phyloP scores from a whole-genome alignment of 1,139 yeast species.

The Torulaspora pretoriensis region DNA sequence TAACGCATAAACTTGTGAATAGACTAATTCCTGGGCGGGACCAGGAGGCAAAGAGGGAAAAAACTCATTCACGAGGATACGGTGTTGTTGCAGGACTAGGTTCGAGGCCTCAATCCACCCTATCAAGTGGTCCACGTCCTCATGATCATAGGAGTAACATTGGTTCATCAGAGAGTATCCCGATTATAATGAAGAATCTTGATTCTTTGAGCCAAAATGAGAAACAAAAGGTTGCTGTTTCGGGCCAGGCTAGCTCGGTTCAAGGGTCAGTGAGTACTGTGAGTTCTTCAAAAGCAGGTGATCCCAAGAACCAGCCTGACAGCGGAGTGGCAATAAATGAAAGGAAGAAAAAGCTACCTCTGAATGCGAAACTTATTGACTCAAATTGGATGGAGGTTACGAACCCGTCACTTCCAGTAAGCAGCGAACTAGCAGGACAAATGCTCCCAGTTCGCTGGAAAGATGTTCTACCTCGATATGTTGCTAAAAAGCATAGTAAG shows the following conservation, averaged over 20 bases:
- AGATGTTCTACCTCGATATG: constrained; percentile 72
- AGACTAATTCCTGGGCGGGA: constrained; percentile 23
- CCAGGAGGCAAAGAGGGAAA: constrained; percentile 1
- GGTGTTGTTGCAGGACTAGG: not conserved
- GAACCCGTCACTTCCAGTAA: constrained; percentile 63
- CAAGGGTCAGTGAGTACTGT: constrained; percentile 10
- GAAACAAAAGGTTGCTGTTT: not conserved
- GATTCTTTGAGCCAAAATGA: constrained; percentile 7
- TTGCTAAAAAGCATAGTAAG: constrained; percentile 65
- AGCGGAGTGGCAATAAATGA: constrained; percentile 12
- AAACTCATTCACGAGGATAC: not conserved
- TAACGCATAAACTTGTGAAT: constrained; percentile 25
- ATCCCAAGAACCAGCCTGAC: constrained; percentile 4
- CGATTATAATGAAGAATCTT: constrained; percentile 18
- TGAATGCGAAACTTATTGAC: constrained; percentile 14
- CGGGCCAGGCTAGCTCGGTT: constrained; percentile 6
- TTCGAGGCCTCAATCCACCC: not conserved
- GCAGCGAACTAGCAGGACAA: constrained; percentile 43
- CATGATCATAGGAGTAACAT: not conserved
- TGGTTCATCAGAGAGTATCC: constrained; percentile 6
- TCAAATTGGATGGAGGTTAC: constrained; percentile 61
- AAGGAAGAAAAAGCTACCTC: not conserved
- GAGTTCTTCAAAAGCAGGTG: constrained; percentile 8
- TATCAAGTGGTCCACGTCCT: not conserved
- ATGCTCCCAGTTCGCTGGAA: constrained; percentile 73